Evolutionary conservation across 345 rosid species (phyloP), one percentile per base, ranked within the genome.

Genomic region (Theobroma cacao): DNA sequence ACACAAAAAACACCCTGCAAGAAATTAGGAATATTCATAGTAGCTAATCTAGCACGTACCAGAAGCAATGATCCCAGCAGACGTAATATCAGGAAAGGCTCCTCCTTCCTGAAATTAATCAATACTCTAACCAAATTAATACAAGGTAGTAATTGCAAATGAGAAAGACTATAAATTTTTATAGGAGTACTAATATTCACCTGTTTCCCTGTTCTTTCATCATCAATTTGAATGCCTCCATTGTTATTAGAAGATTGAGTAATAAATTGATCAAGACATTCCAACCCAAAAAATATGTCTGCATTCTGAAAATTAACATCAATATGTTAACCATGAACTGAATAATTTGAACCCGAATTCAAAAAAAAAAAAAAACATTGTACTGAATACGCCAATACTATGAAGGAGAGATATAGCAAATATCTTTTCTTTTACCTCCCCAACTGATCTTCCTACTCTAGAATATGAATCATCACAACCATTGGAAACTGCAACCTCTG

Each of bases 71-170:
- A 78, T 68, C 40, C 77, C 67, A 81, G 87, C 83, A 5, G 81
- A 76, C 3, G 77, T 65, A 70, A 83, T 79, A 53, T 88, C 80
- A 65, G 80, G 80, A 58, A 74, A 82, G 72, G 75, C 68, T 48
- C 75, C 85, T 24, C 74, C 82, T 72, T 82, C 88, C 87, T 85
- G 81, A 72, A 80, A 79, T 41, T 50, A 80, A 66, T 45, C 24
- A 68, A 59, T 20, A 55, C 52, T 33, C 12, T 40, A 18, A 65
- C 60, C 48, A 82, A 79, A 50, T 69, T 31, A 77, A 69, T 36
- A 67, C 31, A 74, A n/a, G 47, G 13, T 3, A 64, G 3, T 8
- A 63, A 70, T 47, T 61, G n/a, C 47, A 74, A 74, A 66, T 30
- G 62, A 82, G 40, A 80, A 33, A 31, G 10, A 31, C 18, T 17